These are phyloP conservation scores for Xylaria hypoxylon DNA, from an alignment of 2,329 filamentous ascomycete genomes.

Conservation along the genomic window DNA sequence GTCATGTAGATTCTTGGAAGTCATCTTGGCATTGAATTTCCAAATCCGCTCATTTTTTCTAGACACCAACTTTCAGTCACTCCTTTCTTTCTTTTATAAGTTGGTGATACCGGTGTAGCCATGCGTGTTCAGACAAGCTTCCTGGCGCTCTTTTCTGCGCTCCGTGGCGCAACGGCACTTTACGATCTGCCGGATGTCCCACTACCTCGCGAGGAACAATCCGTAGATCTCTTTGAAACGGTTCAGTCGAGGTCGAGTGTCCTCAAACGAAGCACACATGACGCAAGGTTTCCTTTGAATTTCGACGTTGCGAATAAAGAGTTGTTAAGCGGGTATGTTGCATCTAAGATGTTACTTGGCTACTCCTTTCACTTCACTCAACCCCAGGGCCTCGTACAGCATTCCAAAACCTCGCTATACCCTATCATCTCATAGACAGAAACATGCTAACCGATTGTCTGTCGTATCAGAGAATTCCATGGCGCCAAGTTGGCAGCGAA, in stretches of 20 bases:
- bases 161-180: conserved; percentile 22
- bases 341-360: not conserved
- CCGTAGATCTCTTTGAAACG: conserved; percentile 16
- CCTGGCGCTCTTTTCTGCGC: conserved; percentile 22
- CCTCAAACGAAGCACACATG: conserved; percentile 31
- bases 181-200: conserved; percentile 29
- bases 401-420: not conserved
- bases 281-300: conserved; percentile 26
- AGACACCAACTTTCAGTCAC: conserved; percentile 9
- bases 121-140: conserved; percentile 24
- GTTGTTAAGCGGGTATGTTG: conserved; percentile 44
- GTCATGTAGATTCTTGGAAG: not conserved
- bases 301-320: conserved; percentile 28
- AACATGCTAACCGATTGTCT: not conserved
- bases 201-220: not conserved
- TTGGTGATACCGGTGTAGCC: not conserved
- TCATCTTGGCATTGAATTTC: not conserved
- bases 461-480: conserved; percentile 28
- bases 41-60: conserved; percentile 9
- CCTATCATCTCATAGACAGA: no score
- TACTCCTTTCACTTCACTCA: not conserved
- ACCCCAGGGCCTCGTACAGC: not conserved
- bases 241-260: conserved; percentile 18
- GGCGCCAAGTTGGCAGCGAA: conserved; percentile 39
- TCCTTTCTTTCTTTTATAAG: conserved; percentile 17